Conservation (phyloP, 192 early-diverging fungal species). For the Coemansia sp. region DNA sequence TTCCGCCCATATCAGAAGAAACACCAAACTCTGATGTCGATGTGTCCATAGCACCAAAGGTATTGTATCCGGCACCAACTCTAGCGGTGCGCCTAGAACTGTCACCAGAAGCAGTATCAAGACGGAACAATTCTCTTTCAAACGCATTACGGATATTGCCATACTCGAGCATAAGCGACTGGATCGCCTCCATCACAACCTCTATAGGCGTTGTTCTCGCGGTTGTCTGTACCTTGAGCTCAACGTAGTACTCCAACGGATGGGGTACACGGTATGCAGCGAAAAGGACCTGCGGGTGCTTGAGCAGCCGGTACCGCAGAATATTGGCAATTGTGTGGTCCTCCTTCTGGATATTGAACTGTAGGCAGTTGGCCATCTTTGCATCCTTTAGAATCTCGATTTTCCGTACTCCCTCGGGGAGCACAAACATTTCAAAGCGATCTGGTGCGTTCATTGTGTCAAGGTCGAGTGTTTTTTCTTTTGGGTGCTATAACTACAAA, state of each 20-base stretch:
- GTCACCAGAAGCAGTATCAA: conserved; percentile 20
- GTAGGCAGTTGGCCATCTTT: conserved; percentile 92
- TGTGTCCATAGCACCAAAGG: conserved; percentile 40
- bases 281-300: conserved; percentile 91
- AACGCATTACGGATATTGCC: conserved; percentile 80
- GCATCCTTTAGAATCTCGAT: conserved; percentile 82
- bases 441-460: conserved; percentile 80
- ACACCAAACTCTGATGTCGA: conserved; percentile 49
- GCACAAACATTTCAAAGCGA: conserved; percentile 77
- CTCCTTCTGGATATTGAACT: conserved; percentile 88
- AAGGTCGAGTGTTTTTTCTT: not conserved
- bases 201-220: conserved; percentile 80
- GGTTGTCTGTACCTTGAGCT: conserved; percentile 92
- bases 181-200: conserved; percentile 75
- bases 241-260: conserved; percentile 89
- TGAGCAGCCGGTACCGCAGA: conserved; percentile 85
- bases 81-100: conserved; percentile 6
- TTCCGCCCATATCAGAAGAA: conserved; percentile 45
- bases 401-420: conserved; percentile 75
- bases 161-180: conserved; percentile 75
- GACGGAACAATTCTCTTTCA: conserved; percentile 58
- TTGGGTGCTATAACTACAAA: not conserved
- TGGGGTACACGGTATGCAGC: conserved; percentile 97
- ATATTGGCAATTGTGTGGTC: conserved; percentile 98
- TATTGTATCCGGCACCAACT: conserved; percentile 36